These are phyloP conservation scores for Pseudocercospora crystallina DNA, from an alignment of 2,329 filamentous ascomycete genomes.

Conservation along the genomic window DNA sequence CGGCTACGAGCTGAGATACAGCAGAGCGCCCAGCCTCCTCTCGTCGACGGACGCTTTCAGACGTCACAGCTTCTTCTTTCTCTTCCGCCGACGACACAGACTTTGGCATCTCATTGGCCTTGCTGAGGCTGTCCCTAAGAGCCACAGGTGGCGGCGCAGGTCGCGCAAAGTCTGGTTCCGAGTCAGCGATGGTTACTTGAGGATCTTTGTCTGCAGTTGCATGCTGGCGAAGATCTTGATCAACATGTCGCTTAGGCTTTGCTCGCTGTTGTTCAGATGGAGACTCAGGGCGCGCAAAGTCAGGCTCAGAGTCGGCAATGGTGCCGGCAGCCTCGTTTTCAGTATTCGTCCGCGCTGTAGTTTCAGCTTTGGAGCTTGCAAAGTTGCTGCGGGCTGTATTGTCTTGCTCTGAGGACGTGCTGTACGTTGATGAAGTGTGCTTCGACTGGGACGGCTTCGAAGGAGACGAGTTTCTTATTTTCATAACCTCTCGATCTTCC, in stretches of 20 bases:
- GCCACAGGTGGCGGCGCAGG: constrained; percentile 5
- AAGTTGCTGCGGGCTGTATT: too few species aligned
- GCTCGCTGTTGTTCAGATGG: too few species aligned
- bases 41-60: constrained; percentile 31
- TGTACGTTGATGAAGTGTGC: constrained; percentile 2
- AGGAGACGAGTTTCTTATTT: constrained; percentile 1
- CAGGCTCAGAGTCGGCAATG: background rate
- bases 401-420: background rate
- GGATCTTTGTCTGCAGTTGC: background rate
- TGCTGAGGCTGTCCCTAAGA: constrained; percentile 28
- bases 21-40: constrained; percentile 39
- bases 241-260: too few species aligned
- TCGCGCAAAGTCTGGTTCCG: too few species aligned
- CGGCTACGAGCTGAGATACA: constrained; percentile 32
- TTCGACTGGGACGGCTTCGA: constrained; percentile 22
- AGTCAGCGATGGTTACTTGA: too few species aligned
- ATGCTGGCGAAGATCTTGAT: background rate
- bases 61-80: constrained; percentile 14
- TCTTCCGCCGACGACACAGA: constrained; percentile 17
- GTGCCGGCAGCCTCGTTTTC: background rate
- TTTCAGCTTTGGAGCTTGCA: too few species aligned
- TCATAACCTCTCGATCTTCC: constrained; percentile 30
- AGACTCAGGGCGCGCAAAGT: too few species aligned
- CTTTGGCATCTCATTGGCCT: constrained; percentile 26
- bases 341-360: background rate